Conservation (phyloP, 352 stramenopile genomes). For the Phytophthora tubulina region DNA sequence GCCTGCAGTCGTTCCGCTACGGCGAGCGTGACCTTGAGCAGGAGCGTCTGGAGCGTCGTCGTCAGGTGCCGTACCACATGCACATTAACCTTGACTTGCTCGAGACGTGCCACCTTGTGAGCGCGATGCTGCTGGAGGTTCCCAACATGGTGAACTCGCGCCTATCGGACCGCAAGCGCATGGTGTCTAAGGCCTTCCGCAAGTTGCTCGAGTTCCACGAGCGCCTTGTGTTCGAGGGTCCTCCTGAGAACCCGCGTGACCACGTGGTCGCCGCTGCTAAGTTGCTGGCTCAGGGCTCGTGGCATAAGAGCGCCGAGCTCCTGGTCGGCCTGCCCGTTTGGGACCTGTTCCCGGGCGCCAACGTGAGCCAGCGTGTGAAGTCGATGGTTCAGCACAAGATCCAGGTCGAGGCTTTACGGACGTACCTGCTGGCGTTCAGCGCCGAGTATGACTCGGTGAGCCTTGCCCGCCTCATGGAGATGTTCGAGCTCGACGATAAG, state of each 20-base stretch:
- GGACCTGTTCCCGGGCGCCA: conserved; percentile 94
- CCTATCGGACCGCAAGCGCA: conserved; percentile 82
- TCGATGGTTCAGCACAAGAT: conserved; percentile 95
- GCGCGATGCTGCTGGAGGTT: conserved; percentile 99
- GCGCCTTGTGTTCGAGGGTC: conserved; percentile 96
- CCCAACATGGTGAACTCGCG: conserved; percentile 96
- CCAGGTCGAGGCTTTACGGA: conserved; percentile 96
- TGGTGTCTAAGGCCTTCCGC: conserved; percentile 96
- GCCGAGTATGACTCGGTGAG: conserved; percentile 97
- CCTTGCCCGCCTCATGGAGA: conserved; percentile 94
- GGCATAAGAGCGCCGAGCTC: conserved; percentile 92
- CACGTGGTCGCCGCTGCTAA: conserved; percentile 97
- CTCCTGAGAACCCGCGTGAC: conserved; percentile 98
- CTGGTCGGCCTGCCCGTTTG: conserved; percentile 94
- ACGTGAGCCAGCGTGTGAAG: conserved; percentile 86
- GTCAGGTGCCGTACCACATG: conserved; percentile 99
- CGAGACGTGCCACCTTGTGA: conserved; percentile 98
- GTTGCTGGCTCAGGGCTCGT: conserved; percentile 95
- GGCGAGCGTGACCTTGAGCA: conserved; percentile 96
- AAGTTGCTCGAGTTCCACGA: conserved; percentile 93
- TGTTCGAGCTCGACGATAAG: conserved; percentile 97
- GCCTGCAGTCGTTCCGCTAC: conserved; percentile 91
- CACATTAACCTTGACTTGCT: conserved; percentile 99
- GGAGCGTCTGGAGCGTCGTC: conserved; percentile 97
- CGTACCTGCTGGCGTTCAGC: conserved; percentile 97